These are phyloP conservation scores for Tilletia horrida DNA, from an alignment of 1,284 basidiomycete genomes.

Conservation along the genomic window DNA sequence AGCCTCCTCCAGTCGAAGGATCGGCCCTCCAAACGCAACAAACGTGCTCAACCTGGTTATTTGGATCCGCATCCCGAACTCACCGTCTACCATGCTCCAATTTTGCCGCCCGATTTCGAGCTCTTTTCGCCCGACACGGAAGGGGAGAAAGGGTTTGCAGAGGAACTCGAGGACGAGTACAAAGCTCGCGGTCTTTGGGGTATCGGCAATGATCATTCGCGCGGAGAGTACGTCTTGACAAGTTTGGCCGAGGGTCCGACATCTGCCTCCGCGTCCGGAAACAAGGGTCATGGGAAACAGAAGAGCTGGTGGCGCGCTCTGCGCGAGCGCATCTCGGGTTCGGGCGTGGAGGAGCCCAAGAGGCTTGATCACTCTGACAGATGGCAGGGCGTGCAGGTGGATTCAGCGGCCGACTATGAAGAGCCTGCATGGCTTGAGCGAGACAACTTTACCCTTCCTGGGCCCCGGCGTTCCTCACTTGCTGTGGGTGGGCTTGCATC, in stretches of 20 bases:
- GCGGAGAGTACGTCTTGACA: neutral
- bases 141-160: slow-evolving; percentile 18
- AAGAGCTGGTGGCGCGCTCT: slow-evolving; percentile 22
- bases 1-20: slow-evolving; percentile 17
- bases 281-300: neutral
- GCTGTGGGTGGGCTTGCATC: neutral
- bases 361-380: neutral
- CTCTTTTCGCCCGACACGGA: slow-evolving; percentile 4
- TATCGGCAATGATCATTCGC: neutral
- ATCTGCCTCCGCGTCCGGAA: neutral
- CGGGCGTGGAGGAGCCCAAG: slow-evolving; percentile 17
- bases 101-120: neutral
- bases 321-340: slow-evolving; percentile 19
- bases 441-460: neutral
- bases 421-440: neutral
- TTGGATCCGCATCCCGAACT: slow-evolving; percentile 28
- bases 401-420: neutral
- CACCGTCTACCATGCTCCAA: slow-evolving; percentile 25
- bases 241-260: neutral
- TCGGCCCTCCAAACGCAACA: neutral
- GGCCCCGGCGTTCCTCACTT: neutral
- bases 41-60: slow-evolving; percentile 1
- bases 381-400: neutral
- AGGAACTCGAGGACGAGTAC: slow-evolving; percentile 21
- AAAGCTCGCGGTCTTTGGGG: neutral